Conservation (phyloP, 2,329 filamentous ascomycete species). For the Corinectria fuckeliana region DNA sequence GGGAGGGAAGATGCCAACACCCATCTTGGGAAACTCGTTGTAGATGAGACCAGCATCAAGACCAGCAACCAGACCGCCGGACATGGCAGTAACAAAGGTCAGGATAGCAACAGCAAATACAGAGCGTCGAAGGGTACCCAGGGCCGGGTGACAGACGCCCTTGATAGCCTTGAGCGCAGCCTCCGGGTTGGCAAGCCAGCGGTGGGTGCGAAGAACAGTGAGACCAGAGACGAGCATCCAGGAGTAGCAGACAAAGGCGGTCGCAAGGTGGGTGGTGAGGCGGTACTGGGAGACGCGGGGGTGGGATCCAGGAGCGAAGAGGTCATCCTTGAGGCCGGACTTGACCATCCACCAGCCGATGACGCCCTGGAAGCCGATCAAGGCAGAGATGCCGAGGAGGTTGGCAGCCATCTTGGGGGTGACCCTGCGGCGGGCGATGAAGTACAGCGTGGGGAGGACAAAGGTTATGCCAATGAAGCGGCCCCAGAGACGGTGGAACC, state of each 20-base stretch:
- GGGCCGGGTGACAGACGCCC: conserved; percentile 68
- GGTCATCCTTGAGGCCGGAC: conserved; percentile 91
- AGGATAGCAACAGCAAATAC: conserved; percentile 74
- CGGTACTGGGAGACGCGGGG: conserved; percentile 95
- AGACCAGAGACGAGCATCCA: conserved; percentile 94
- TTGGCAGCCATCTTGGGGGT: conserved; percentile 78
- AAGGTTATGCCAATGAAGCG: conserved; percentile 90
- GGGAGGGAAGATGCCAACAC: conserved; percentile 80
- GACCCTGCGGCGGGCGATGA: conserved; percentile 80
- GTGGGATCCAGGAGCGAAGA: conserved; percentile 89
- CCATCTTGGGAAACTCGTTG: conserved; percentile 98
- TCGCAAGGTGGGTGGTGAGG: conserved; percentile 84
- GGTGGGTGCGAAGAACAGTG: conserved; percentile 78
- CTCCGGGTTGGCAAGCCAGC: conserved; percentile 71
- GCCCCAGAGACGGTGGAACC: conserved; percentile 94
- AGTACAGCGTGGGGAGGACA: conserved; percentile 86
- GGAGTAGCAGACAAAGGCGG: conserved; percentile 91
- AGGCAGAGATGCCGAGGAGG: conserved; percentile 79
- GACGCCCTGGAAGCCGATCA: conserved; percentile 94
- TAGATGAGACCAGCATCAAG: conserved; percentile 97
- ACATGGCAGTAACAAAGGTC: conserved; percentile 90
- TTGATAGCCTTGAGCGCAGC: conserved; percentile 66
- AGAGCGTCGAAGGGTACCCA: conserved; percentile 75
- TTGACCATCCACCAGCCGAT: conserved; percentile 99
- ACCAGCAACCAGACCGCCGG: conserved; percentile 90